Base-by-base conservation (phyloP, 2,329 filamentous ascomycete species). In the Gnomoniopsis sp. region DNA sequence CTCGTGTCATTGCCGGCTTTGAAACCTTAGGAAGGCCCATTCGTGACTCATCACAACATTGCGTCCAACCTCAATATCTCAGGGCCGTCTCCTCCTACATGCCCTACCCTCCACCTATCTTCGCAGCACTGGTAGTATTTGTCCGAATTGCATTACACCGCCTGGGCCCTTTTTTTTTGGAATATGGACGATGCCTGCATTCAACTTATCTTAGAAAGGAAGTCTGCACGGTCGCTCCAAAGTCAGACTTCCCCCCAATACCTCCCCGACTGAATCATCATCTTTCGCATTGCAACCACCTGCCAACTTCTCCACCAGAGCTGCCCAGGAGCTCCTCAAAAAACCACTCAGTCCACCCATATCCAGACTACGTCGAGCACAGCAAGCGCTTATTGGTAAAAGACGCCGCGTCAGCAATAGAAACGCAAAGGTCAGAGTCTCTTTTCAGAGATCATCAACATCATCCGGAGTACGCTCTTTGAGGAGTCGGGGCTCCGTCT, bases 181-280 rank as follows among this genome's bases (percentile, higher is more conserved):
- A 74, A 69, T 70, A 74, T 65, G 70, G 68, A 73, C 68, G 68
- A 77, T 77, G 75, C 69, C 73, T 71, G 69, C 71, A 66, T 70
- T 76, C 70, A 73, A 70, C 71, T 71, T 75, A 71, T 71, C 75
- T 72, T 77, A 75, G 73, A 73, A 74, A 67, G 74, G 72, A 69
- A 74, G 70, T 70, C 70, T 70, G 68, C 68, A 71, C 70, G 67
- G 69, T 69, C 72, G 67, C 63, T 71, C 72, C 48, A 72, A 67
- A 63, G 68, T 71, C 63, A 69, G 68, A 57, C 60, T 69, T 55
- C 65, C 67, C 50, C 60, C 66, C 49, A 58, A 65, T 49, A 49
- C 65, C 21, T 60, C 26, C 8, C 26, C 61, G 47, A 55, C 63
- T 38, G 30, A 59, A 34, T 60, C 60, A 30, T 48, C 49, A 44